Evolutionary conservation across 1,139 yeast genomes (phyloP).

Genomic region (Protomyces lactucae-debilis): DNA sequence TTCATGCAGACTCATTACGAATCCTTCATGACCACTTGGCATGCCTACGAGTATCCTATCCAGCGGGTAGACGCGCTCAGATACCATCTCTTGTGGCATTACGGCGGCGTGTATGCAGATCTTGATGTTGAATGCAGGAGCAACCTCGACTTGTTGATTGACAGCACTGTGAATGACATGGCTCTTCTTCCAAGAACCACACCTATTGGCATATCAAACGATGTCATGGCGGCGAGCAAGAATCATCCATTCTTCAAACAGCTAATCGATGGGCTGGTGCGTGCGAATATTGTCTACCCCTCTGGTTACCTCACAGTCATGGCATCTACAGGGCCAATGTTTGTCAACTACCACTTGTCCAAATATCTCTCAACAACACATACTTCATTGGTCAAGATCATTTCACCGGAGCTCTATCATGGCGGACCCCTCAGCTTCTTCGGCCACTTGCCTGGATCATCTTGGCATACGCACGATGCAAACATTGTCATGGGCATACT

Average conservation of each 20-base stretch:
- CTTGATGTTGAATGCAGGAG: conserved; percentile 22
- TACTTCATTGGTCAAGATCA: background rate
- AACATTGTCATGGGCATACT: background rate
- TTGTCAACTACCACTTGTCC: conserved; percentile 14
- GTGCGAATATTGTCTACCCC: conserved; percentile 3
- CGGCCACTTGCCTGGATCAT: conserved; percentile 22
- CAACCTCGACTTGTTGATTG: conserved; percentile 12
- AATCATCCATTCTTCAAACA: conserved; percentile 14
- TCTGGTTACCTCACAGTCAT: conserved; percentile 25
- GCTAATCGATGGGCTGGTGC: conserved; percentile 1
- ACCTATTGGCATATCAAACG: conserved; percentile 24
- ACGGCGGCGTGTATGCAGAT: conserved; percentile 26
- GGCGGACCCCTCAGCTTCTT: conserved; percentile 12
- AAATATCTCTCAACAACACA: background rate
- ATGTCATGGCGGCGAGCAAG: conserved; percentile 16
- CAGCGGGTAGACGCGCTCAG: conserved; percentile 26
- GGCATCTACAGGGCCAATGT: conserved; percentile 26
- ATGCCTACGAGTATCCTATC: conserved; percentile 18
- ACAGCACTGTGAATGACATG: background rate
- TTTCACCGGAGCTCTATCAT: conserved; percentile 14
- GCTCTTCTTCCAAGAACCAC: conserved; percentile 16
- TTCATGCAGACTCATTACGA: conserved; percentile 11
- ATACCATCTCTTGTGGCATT: conserved; percentile 19
- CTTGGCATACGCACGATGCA: conserved; percentile 28
- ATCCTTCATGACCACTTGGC: conserved; percentile 8